Base-by-base conservation (phyloP, 129 eudicot genomes). In the Pittosporum tobira region DNA sequence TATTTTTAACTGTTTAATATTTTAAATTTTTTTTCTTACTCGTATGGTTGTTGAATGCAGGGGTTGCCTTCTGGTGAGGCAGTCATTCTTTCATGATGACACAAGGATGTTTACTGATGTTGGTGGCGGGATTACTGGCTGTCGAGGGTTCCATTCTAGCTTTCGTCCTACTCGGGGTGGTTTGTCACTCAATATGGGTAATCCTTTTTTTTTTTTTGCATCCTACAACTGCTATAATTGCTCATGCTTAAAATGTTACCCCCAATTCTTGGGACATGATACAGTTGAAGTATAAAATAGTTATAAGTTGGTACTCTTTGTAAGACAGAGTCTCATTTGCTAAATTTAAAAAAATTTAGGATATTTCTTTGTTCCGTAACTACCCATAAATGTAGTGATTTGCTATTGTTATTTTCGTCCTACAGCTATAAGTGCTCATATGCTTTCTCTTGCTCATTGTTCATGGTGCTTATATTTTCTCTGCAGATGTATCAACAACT, bases 161-260 rank as follows among this genome's bases (percentile, higher is more conserved):
- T 91, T 91, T 71, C 94, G 78, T 63, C 82, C 88, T 24, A 86
- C 88, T 15, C 75, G 45, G 47, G 94, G 77, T 9, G 99, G 96
- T 30, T 79, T 91, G 71, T 78, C 99, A 43, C 75, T 91, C 40
- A 91, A 91, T 60, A 76, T 87, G 79, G 99, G 99, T 87, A 83
- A n/a, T n/a, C n/a, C n/a, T n/a, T n/a, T n/a, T n/a, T n/a, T n/a
- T n/a, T n/a, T n/a, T n/a, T n/a, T n/a, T n/a, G n/a, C n/a, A n/a
- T n/a, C n/a, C n/a, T n/a, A n/a, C n/a, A n/a, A n/a, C n/a, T n/a
- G n/a, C n/a, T n/a, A n/a, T n/a, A n/a, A n/a, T n/a, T n/a, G n/a
- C n/a, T n/a, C n/a, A n/a, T n/a, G n/a, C n/a, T n/a, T n/a, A n/a
- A n/a, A n/a, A n/a, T n/a, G n/a, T n/a, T n/a, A n/a, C n/a, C n/a